Evolutionary conservation across 2,329 filamentous ascomycete species (phyloP), one percentile per base, ranked within the genome.

Genomic region (Cercospora sp.): DNA sequence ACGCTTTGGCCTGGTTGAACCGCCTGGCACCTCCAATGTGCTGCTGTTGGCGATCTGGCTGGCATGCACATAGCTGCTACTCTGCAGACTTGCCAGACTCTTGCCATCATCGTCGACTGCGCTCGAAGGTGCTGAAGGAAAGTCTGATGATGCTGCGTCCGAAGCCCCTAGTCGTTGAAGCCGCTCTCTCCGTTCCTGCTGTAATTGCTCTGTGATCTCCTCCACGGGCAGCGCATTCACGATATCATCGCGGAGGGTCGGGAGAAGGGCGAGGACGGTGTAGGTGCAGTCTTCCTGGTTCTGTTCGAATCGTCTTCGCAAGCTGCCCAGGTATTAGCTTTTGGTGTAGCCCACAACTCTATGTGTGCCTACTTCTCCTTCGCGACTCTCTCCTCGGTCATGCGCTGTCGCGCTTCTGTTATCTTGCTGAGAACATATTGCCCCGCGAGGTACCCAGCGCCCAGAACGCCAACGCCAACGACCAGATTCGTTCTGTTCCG

Each of bases 251-350:
- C 94, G 94, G 6, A 93, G 92, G 36, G 94, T 97, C 4, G 95
- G 95, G 9, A 99, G 86, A 65, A 99, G 88, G 31, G 94, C 95
- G n/a, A 98, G 89, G 55, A 98, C 93, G 42, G 95, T 99, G 79
- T 96, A 97, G 59, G 94, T 97, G 82, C 95, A 99, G 81, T 99
- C 95, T 79, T 97, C 94, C 79, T 99, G 95, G 80, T 99, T 99
- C 81, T 99, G 95, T 80, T 98, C 93, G 82, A 99, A 99, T 77
- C 95, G 91, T 68, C 95, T 91, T 62, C 94, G 93, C 69, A 99
- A 87, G 80, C 94, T 98, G 75, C 60, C 57, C 31, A 45, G 64
- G 42, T 67, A 61, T 73, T 63, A 64, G 62, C 64, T 30, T 63
- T 30, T 57, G 16, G 16, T 60, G 40, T 26, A 31, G 20, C 36